Conservation (phyloP, 139 green algal species). For the Chlorella sp. region DNA sequence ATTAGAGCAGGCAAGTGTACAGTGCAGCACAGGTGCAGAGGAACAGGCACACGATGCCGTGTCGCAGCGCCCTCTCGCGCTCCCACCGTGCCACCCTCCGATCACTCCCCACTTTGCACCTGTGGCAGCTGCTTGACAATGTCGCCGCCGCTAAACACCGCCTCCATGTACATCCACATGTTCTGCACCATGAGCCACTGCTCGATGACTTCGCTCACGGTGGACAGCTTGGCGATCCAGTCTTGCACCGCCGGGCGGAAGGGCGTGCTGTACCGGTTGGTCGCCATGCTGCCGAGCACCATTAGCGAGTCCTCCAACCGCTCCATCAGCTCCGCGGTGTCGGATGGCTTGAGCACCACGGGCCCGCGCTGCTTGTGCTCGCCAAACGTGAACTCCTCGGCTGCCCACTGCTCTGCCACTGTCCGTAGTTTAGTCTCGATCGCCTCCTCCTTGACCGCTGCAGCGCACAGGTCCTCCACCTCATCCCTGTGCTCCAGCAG, state of each 20-base stretch:
- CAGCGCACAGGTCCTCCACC: constrained; percentile 83
- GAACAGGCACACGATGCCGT: no score
- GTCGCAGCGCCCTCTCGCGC: no score
- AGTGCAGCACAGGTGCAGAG: no score
- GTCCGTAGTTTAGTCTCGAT: constrained; percentile 85
- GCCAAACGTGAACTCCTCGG: constrained; percentile 67
- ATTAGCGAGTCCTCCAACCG: constrained; percentile 96
- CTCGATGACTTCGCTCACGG: constrained; percentile 91
- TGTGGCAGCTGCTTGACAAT: constrained; percentile 97
- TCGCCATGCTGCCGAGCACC: constrained; percentile 89
- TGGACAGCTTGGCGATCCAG: constrained; percentile 81
- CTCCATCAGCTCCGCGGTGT: constrained; percentile 93
- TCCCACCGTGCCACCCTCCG: no score
- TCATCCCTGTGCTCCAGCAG: constrained; percentile 78
- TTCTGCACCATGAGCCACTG: constrained; percentile 92
- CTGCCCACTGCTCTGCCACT: constrained; percentile 52
- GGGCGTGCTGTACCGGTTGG: constrained; percentile 87
- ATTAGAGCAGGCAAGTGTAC: no score
- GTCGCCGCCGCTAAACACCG: constrained; percentile 93
- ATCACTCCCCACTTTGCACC: no score
- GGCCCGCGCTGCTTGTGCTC: constrained; percentile 90
- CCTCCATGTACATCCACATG: constrained; percentile 98
- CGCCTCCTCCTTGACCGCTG: constrained; percentile 90
- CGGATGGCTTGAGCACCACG: constrained; percentile 85
- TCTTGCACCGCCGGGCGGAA: constrained; percentile 84